Base-by-base conservation (phyloP, 208 protist species). In the Acanthamoeba castellanii region DNA sequence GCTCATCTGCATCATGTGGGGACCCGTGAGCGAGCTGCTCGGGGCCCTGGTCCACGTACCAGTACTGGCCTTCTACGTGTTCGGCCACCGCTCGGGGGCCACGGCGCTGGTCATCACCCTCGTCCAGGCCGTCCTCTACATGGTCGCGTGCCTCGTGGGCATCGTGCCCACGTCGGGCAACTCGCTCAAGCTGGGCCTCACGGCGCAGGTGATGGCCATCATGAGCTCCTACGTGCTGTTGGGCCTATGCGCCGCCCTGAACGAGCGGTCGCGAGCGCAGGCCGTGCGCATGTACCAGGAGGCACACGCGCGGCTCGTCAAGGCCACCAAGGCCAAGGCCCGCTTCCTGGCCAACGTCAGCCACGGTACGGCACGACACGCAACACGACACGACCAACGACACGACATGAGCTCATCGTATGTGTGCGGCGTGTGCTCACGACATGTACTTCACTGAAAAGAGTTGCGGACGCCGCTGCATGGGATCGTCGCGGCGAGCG, bases 281-380 rank as follows among this genome's bases (percentile, higher is more conserved):
- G 72, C 72, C 37, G 72, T 82, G 0, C 22, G 11, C 37, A 18
- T 82, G 72, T 82, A 82, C 32, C 30, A 47, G 30, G 72, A 82
- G 22, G 72, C 72, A 14, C 72, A 82, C 32, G 1, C 37, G 30
- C 25, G 32, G 13, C 72, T 82, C 25, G 8, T 5, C 72, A 37
- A 82, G 72, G 37, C 72, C 7, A 50, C 72, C 59, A 93, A 76
- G 34, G 57, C 88, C 61, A 93, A 93, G 88, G 32, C 88, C 27
- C 32, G 47, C 16, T 93, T 93, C 61, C 61, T 93, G 22, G 88
- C 88, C 30, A 93, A 45, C 27, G 88, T 93, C 8, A 61, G 42
- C 42, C 88, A 93, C 42, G 88, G 47, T 45, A 47, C 27, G 7
- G 8, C 55, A 42, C 37, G 37, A 42, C 34, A 27, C 47, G 11